Evolutionary conservation across 2,329 filamentous ascomycete species (phyloP).

Genomic region (Dichotomopilus funicola): DNA sequence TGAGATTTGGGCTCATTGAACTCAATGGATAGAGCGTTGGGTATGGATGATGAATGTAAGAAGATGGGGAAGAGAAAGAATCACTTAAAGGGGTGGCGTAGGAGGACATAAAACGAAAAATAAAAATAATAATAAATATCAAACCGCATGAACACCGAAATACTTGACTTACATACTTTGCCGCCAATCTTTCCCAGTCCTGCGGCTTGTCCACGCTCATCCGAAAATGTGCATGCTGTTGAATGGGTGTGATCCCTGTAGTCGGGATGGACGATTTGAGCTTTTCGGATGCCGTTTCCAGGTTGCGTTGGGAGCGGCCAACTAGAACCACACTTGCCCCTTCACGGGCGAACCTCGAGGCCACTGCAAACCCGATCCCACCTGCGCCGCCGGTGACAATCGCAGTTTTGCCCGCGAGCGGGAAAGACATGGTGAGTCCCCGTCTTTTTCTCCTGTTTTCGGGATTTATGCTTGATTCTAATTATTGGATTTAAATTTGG

Average conservation of each 20-base stretch:
- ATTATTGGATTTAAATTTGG: too few species aligned
- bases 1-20: slow-evolving; percentile 11
- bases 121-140: too few species aligned
- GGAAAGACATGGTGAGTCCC: slow-evolving; percentile 15
- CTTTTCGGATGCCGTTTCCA: slow-evolving; percentile 32
- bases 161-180: too few species aligned
- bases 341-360: slow-evolving; percentile 55
- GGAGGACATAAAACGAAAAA: too few species aligned
- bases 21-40: slow-evolving; percentile 22
- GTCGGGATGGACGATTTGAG: neutral
- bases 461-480: too few species aligned
- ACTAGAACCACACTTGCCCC: slow-evolving; percentile 42
- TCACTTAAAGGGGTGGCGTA: too few species aligned
- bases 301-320: slow-evolving; percentile 46
- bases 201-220: slow-evolving; percentile 25
- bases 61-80: too few species aligned
- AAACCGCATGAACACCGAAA: too few species aligned
- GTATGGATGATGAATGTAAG: too few species aligned
- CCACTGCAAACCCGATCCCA: slow-evolving; percentile 64
- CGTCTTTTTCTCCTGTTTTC: neutral
- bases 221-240: neutral
- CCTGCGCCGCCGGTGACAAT: slow-evolving; percentile 65
- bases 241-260: neutral
- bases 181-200: neutral
- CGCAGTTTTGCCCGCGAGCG: slow-evolving; percentile 43